Evolutionary conservation across 208 protist species (phyloP), one percentile per base, ranked within the genome.

Genomic region (Leishmania mexicana): DNA sequence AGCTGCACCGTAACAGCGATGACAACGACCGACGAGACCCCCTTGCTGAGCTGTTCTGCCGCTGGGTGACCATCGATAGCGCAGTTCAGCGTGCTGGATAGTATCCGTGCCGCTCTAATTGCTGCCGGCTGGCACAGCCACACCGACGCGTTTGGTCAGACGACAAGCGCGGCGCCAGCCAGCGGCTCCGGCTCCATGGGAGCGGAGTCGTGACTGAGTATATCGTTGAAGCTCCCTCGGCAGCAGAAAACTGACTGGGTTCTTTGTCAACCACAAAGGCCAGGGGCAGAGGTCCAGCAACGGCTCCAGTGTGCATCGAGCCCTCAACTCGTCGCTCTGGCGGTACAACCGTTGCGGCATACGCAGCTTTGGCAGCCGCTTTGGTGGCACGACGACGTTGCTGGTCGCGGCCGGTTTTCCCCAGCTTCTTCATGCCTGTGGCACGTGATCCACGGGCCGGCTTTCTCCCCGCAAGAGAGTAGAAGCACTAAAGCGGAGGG

Each of bases 341-440:
- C 74, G 60, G 65, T 79, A 76, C 67, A 76, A 42, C 49, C 62
- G 53, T 0, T 35, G 24, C 5, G 75, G 73, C 49, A 65, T 78
- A 17, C 64, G 51, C 24, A 76, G 60, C 57, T 84, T 45, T n/a
- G 62, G 51, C 80, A 84, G 80, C 70, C 13, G 38, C 19, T 80
- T 84, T 84, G 80, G 78, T 35, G 62, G 75, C 2, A 84, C 80
- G 4, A 65, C 38, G 31, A 79, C 80, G 31, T 84, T 45, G 28
- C 67, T 79, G 13, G 5, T 80, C 2, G 64, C 80, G 3, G 75
- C 76, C 35, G 76, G 76, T 47, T 7, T 80, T 84, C 57, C 76
- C 68, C 0, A 67, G 81, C 28, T 84, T 21, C 28, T 84, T 21
- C n/a, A 80, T 80, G 65, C 70, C 80, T 8, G 24, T 28, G 11